phyloP scores from a whole-genome alignment of 306 rosid genomes.

The Corylus avellana region DNA sequence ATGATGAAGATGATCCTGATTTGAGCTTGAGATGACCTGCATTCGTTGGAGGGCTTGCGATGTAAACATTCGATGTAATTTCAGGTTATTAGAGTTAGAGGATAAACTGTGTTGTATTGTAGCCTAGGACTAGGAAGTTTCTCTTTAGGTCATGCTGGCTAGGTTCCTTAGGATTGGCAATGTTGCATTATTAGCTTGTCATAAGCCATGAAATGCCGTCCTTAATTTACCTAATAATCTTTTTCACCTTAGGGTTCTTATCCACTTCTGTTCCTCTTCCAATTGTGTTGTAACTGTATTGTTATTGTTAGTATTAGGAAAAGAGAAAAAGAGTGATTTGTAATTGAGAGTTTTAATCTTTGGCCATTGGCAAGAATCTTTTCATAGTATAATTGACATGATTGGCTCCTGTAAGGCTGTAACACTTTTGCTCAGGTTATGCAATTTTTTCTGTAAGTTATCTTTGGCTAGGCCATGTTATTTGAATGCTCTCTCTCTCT shows the following conservation, averaged over 20 bases:
- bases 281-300: neutral
- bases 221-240: neutral
- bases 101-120: neutral
- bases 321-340: too few relatives aligned
- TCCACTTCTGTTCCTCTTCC: too few relatives aligned
- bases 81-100: neutral
- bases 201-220: neutral
- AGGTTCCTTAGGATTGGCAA: neutral
- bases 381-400: neutral
- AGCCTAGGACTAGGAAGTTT: neutral
- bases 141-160: neutral
- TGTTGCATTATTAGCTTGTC: slow-evolving; percentile 1
- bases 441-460: too few relatives aligned
- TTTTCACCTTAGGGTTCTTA: too few relatives aligned
- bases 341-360: too few relatives aligned
- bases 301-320: neutral
- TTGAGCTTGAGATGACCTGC: neutral
- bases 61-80: neutral
- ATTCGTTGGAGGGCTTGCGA: neutral
- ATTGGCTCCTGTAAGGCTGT: too few relatives aligned
- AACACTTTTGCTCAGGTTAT: too few relatives aligned
- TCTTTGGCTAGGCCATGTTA: too few relatives aligned
- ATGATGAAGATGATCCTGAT: slow-evolving; percentile 6
- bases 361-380: neutral
- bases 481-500: too few relatives aligned